Base-by-base conservation (phyloP, 106 monocot genomes). In the Allium fistulosum region DNA sequence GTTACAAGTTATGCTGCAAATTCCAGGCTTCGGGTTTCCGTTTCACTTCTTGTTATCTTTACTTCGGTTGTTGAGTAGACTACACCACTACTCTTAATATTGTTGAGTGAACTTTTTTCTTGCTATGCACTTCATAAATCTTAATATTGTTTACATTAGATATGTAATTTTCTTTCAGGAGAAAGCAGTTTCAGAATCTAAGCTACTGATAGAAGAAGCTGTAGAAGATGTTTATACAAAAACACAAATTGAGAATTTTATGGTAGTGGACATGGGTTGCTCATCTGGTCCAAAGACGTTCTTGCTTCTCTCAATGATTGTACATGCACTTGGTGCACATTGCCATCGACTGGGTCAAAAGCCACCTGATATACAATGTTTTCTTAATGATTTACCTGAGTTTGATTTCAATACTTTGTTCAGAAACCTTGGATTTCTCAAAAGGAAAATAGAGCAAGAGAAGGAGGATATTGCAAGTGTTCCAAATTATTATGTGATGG, bases 201-300 rank as follows among this genome's bases (percentile, higher is more conserved):
- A 68, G 72, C 26, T 76, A 11, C 59, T 75, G 7, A 15, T 82
- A 9, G 72, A 80, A 51, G 51, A 74, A 57, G 71, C 82, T 14
- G 49, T 88, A 10, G 16, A 1, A 61, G 63, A 74, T 7, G 22
- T 82, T 7, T 61, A 26, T 27, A 17, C 17, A 10, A 48, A 59
- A 11, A 15, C 58, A 11, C 37, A 55, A 14, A 55, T 46, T 0
- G 60, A 77, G 59, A 82, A 61, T 27, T 62, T 88, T 63, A 72
- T 69, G 3, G 59, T 77, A 0, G 84, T 63, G 0, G 88, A 88
- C 74, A 15, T 88, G 17, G 88, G 88, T 6, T 88, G 88, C 57
- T 81, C 84, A 8, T 80, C 82, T 0, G 79, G 90, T 17, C 80
- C 90, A 8, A 90, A 86, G 52, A 51, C 90, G 8, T 52, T 86